Percentiles rank a stretch among this genome's conserved stretches.
phyloP scores from a whole-genome alignment of 75 land plant species.

The Cryptomeria japonica region DNA sequence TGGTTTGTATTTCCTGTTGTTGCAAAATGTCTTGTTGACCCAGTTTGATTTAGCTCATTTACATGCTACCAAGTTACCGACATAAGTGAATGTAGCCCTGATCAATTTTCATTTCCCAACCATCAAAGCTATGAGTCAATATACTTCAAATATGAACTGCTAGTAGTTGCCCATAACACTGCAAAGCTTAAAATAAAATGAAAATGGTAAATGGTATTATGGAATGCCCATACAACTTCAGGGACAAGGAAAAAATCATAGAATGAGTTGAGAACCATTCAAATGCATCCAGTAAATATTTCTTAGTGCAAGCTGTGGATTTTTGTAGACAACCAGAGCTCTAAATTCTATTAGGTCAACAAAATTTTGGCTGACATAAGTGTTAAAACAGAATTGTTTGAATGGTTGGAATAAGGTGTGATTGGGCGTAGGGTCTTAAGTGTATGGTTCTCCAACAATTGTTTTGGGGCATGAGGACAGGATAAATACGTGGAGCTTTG shows the following conservation, averaged over 20 bases:
- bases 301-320: neutral
- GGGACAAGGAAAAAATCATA: neutral
- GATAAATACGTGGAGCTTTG: neutral
- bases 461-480: neutral
- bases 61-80: no score
- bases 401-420: neutral
- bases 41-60: neutral
- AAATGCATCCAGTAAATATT: no score
- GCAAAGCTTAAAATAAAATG: neutral
- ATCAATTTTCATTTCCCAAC: neutral
- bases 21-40: neutral
- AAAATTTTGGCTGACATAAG: neutral
- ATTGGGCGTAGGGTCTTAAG: neutral
- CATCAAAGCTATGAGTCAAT: neutral
- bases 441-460: neutral
- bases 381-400: neutral
- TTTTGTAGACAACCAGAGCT: neutral
- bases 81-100: no score
- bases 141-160: no score
- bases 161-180: neutral
- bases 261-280: no score
- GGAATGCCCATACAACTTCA: neutral
- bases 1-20: neutral
- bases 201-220: neutral
- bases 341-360: neutral